A percentile compares a stretch with the other conserved stretches of the same genome.
phyloP scores from a whole-genome alignment of 331 rosid species.

The Quercus lobata region DNA sequence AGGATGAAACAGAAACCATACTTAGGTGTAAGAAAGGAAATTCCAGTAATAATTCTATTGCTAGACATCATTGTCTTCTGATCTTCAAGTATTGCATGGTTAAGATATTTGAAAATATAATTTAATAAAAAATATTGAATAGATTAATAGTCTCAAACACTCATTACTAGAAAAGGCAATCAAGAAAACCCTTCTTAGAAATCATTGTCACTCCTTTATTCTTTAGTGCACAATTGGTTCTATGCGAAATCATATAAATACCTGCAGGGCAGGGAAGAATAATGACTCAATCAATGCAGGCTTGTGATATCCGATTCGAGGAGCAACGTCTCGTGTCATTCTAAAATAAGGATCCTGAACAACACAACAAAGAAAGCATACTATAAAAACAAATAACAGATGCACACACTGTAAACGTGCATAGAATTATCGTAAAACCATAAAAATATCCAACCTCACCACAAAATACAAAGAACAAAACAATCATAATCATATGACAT shows the following conservation, averaged over 20 bases:
- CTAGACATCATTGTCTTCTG: not conserved
- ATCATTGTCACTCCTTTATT: not conserved
- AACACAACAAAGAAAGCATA: conserved; percentile 23
- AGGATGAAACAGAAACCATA: not conserved
- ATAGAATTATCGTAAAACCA: not conserved
- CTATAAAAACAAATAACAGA: not conserved
- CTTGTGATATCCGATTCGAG: conserved; percentile 67
- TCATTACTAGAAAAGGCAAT: no score
- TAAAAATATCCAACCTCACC: not conserved
- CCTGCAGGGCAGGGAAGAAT: conserved; percentile 97
- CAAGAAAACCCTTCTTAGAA: no score
- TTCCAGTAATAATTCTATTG: not conserved
- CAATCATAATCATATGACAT: not conserved
- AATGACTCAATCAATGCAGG: conserved; percentile 84
- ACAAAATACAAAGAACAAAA: not conserved
- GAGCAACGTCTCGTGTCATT: conserved; percentile 98
- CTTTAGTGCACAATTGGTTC: not conserved
- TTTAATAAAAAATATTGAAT: no score
- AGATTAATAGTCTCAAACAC: no score
- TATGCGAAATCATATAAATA: conserved; percentile 20
- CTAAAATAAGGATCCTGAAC: conserved; percentile 92
- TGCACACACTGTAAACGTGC: not conserved
- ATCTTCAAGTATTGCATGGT: not conserved
- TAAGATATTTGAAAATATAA: not conserved
- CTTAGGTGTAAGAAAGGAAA: not conserved